Evolutionary conservation across 768 basidiomycete species (phyloP).

Genomic region (Tylopilus cervinicoccineus): DNA sequence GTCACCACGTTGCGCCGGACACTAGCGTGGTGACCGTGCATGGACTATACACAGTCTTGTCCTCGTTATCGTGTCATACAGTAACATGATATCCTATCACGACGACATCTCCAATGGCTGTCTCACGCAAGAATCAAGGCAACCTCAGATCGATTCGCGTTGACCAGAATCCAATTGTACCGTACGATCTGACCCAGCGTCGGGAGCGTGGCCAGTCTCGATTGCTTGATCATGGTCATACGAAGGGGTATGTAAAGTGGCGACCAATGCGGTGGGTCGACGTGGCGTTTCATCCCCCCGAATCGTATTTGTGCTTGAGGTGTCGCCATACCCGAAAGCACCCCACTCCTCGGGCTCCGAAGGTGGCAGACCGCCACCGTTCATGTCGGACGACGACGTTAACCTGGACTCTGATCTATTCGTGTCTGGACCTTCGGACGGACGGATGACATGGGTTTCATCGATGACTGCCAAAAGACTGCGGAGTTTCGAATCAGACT

Average conservation of each 20-base stretch:
- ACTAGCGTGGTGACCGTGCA: background rate
- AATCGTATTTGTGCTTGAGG: conserved; percentile 29
- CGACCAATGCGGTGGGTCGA: conserved; percentile 31
- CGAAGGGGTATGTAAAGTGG: conserved; percentile 19
- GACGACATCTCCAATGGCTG: background rate
- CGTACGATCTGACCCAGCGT: conserved; percentile 27
- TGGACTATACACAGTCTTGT: background rate
- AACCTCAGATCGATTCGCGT: conserved; percentile 11
- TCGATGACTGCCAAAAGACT: conserved; percentile 71
- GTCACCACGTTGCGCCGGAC: background rate
- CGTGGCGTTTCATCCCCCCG: conserved; percentile 46
- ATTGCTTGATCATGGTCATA: conserved; percentile 23
- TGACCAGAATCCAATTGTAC: conserved; percentile 20
- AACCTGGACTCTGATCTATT: conserved; percentile 19
- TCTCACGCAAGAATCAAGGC: conserved; percentile 10
- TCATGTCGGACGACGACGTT: conserved; percentile 28
- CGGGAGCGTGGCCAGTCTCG: conserved; percentile 15
- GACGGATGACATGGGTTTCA: conserved; percentile 44
- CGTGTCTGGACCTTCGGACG: conserved; percentile 22
- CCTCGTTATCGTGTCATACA: conserved; percentile 4
- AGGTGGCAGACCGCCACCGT: conserved; percentile 17
- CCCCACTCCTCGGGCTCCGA: conserved; percentile 37
- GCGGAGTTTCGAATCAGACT: conserved; percentile 64
- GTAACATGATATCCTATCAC: background rate
- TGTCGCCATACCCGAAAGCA: conserved; percentile 37